Evolutionary conservation across 495 filamentous ascomycete species (phyloP), one percentile per base, ranked within the genome.

Genomic region (Neurospora terricola): DNA sequence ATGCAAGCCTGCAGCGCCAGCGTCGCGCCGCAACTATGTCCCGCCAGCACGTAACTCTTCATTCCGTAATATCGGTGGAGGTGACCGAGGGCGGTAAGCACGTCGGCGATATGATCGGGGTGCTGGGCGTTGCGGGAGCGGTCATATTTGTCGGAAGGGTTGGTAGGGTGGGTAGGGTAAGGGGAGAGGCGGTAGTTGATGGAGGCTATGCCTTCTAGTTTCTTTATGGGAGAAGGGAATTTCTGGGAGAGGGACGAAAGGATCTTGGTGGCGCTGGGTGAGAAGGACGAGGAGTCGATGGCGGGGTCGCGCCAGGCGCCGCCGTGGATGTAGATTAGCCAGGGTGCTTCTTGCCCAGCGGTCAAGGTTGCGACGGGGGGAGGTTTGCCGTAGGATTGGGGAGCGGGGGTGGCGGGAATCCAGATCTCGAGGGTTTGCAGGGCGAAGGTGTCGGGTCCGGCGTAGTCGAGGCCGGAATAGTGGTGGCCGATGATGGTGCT

Each of bases 301-400:
- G 78, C 80, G 66, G 93, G 93, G 77, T 97, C 94, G 72, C 92
- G 88, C 92, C 93, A 97, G 77, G 91, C 94, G 77, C 94, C 94
- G 76, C 94, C 93, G 83, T 97, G 94, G 80, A 97, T 90, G 82
- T 89, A 94, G 76, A 91, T 89, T 42, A 80, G 27, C 72, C 73
- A 78, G 11, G 48, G 62, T n/a, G 59, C 54, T 4, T 71, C 39
- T 23, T 23, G 2, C 8, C 21, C 37, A 1, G 12, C 37, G 6
- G 37, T 16, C 23, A 38, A 40, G 10, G 7, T 10, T 38, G 39
- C 12, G 69, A 2, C 8, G 69, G 37, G 37, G 18, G 69, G 7
- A 43, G 38, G 30, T 6, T 45, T 18, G 23, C 38, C 12, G 9
- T 5, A 54, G 23, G 16, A 14, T 16, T 34, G 1, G 38, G 36